Base-by-base conservation (phyloP, 1,139 yeast genomes). In the Protomyces pachydermus region DNA sequence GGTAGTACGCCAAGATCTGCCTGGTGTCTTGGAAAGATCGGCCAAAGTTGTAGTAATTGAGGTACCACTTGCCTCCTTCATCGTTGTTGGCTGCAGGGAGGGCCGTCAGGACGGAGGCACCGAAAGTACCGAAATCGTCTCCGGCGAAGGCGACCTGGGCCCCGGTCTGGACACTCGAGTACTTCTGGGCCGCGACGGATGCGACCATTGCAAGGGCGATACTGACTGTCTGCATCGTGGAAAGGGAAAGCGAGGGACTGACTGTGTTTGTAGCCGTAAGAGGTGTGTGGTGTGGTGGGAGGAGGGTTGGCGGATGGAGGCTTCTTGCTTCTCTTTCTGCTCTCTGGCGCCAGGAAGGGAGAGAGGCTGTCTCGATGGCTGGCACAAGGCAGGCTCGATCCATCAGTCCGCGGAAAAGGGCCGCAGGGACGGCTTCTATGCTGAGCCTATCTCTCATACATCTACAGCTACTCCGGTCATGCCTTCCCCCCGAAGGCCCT, bases 1-100 rank as follows among this genome's bases (percentile, higher is more conserved):
- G 62, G 53, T 58, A 58, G 56, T 58, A 58, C 45, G 62, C 62
- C 25, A 58, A 58, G 42, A 58, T 58, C 56, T 58, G 62, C 54
- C 62, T 32, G 52, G 34, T 51, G 32, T 20, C 14, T 32, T 37
- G 39, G 32, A 58, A 58, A 3, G 56, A 55, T 20, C 45, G 56
- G 45, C 62, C 62, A 39, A 58, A 58, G 62, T 58, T 39, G 56
- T 58, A 58, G 62, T 52, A 58, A 32, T 58, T 58, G 50, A 58
- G 56, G 62, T 39, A 58, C 62, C 62, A 58, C 52, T 51, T 28
- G 14, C 62, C 62, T 8, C 52, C 52, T 14, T 39, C 23, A 14
- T 16, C 53, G 42, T 50, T 52, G 62, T 58, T 58, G 39, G 16
- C 42, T 8, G 62, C 62, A 9, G 28, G 46, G 53, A 58, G 56